Evolutionary conservation across 495 filamentous ascomycete species (phyloP).

Genomic region (Symbiotaphrina buchneri): DNA sequence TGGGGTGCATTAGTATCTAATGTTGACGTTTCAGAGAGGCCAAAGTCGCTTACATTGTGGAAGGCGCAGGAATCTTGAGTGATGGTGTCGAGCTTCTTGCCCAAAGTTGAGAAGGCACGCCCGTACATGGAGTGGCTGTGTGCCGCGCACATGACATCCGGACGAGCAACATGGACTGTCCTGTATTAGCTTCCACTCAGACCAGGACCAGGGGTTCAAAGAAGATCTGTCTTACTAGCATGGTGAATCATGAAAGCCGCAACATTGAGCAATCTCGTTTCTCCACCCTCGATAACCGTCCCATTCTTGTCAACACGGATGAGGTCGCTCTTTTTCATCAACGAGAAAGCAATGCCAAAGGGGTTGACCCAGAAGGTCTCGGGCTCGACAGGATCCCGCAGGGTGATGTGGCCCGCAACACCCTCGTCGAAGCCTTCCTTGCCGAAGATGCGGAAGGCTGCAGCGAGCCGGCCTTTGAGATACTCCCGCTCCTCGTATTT

Average conservation of each 20-base stretch:
- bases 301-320: constrained; percentile 46
- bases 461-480: constrained; percentile 49
- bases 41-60: constrained; percentile 24
- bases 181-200: no score
- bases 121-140: constrained; percentile 56
- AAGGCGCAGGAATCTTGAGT: constrained; percentile 53
- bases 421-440: constrained; percentile 49
- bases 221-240: no score
- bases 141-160: constrained; percentile 49
- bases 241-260: constrained; percentile 41
- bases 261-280: constrained; percentile 32
- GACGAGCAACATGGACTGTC: constrained; percentile 43
- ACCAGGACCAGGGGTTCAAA: no score
- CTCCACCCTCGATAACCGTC: constrained; percentile 43
- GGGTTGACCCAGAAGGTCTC: constrained; percentile 64
- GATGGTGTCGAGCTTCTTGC: constrained; percentile 44
- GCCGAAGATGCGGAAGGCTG: constrained; percentile 50
- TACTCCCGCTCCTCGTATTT: constrained; percentile 37
- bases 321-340: constrained; percentile 47
- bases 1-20: constrained; percentile 9
- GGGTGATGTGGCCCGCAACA: constrained; percentile 38
- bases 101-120: constrained; percentile 41
- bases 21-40: constrained; percentile 10
- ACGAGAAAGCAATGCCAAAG: constrained; percentile 45
- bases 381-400: constrained; percentile 43